Evolutionary conservation across 1,284 basidiomycete genomes (phyloP), one percentile per base, ranked within the genome.

Genomic region (Naganishia cerealis): DNA sequence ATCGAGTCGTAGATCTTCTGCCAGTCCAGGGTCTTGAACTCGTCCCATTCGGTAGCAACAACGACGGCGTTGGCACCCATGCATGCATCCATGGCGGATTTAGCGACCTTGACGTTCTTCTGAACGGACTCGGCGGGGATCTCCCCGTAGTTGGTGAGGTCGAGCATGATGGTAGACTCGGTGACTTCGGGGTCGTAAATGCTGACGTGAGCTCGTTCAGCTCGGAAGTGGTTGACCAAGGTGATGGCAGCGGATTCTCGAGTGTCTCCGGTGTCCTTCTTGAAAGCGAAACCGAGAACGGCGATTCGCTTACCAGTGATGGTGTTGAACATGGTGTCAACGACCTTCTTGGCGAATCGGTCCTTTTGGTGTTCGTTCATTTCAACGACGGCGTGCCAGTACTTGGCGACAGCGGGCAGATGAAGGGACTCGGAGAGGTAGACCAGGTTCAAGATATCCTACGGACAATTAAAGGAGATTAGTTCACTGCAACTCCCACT

Each of bases 181-280:
- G 82, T 82, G 24, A 86, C 85, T 81, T 97, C 89, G 57, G 95
- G 95, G 81, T 99, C 95, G 83, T 94, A 98, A 73, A 98, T 85
- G 69, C 87, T 89, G 75, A 98, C 85, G 65, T 87, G 82, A 5
- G 95, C 94, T 72, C 87, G 88, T 83, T 99, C 95, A 57, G 88
- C 86, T 73, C 89, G 85, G 86, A 99, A 99, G 84, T 96, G 89
- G 75, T 88, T 88, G 83, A 94, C 90, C 73, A 99, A 87, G 24
- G 92, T 90, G 82, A 98, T 97, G 26, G 95, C 88, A n/a, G 95
- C 89, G 9, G 93, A 94, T 84, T 98, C 95, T 79, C 96, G 92
- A 65, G 93, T 96, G 81, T 97, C 94, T 72, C 94, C 94, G 26
- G 94, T 97, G 81, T 96, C 93, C 57, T 92, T 92, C 84, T 94